Conservation (phyloP, 352 stramenopile species). For the Peronosclerospora sorghi region DNA sequence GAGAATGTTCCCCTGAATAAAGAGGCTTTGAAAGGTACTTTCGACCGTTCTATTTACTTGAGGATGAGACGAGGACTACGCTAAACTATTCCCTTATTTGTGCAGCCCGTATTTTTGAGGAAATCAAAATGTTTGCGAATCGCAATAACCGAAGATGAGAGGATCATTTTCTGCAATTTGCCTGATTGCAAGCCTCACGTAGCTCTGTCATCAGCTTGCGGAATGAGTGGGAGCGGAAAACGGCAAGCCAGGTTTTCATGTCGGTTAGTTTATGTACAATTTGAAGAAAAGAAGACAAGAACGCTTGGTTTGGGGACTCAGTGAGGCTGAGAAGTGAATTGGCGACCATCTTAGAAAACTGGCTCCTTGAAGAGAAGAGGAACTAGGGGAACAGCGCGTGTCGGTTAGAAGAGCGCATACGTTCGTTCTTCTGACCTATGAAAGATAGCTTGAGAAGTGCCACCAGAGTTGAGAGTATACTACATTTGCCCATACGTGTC, state of each 20-base stretch:
- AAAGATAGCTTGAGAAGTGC: constrained; percentile 8
- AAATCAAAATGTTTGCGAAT: constrained; percentile 77
- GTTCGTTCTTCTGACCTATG: constrained; percentile 12
- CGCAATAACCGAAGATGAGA: constrained; percentile 64
- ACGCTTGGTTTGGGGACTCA: constrained; percentile 26
- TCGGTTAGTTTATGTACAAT: constrained; percentile 30
- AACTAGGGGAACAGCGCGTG: constrained; percentile 9
- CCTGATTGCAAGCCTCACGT: constrained; percentile 9
- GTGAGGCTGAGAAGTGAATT: constrained; percentile 28
- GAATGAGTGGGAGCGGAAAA: constrained; percentile 6
- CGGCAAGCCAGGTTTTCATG: constrained; percentile 11
- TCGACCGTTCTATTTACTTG: neutral
- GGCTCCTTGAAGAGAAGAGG: constrained; percentile 24
- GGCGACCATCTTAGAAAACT: constrained; percentile 9
- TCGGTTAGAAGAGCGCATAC: constrained; percentile 12
- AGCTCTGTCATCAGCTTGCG: constrained; percentile 5
- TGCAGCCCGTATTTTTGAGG: constrained; percentile 75
- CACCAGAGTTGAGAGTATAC: constrained; percentile 14
- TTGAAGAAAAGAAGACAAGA: constrained; percentile 26
- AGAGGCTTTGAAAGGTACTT: constrained; percentile 72
- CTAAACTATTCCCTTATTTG: constrained; percentile 2
- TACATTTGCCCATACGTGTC: too few relatives aligned
- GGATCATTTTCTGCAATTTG: constrained; percentile 15
- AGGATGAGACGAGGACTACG: neutral
- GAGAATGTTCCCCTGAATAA: constrained; percentile 81